Evolutionary conservation across 305 asterid genomes (phyloP).

Genomic region (Salvia sclarea): DNA sequence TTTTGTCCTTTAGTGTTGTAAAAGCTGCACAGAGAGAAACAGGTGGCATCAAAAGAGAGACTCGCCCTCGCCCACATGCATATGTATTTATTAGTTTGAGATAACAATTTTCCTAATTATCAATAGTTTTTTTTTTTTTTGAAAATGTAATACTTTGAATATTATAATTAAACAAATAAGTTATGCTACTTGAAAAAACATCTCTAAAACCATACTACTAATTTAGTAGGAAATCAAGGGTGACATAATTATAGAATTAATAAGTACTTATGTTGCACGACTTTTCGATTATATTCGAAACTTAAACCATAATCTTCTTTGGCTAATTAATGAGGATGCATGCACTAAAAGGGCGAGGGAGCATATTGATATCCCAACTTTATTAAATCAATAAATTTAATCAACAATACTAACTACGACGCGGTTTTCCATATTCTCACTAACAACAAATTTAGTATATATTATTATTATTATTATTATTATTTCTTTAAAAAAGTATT

Average conservation of each 20-base stretch:
- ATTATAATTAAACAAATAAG: too few relatives aligned
- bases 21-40: background rate
- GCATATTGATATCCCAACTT: conserved; percentile 9
- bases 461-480: too few relatives aligned
- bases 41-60: conserved; percentile 9
- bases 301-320: conserved; percentile 20
- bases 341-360: background rate
- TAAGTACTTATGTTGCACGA: background rate
- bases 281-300: background rate
- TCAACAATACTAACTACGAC: conserved; percentile 10
- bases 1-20: too few relatives aligned
- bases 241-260: background rate
- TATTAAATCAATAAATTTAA: background rate
- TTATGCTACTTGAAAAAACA: too few relatives aligned
- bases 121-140: too few relatives aligned
- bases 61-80: background rate
- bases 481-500: too few relatives aligned
- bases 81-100: background rate
- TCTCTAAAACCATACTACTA: too few relatives aligned
- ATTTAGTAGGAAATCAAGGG: too few relatives aligned
- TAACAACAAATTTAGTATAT: background rate
- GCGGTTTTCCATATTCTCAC: conserved; percentile 23
- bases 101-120: background rate
- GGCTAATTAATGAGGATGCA: background rate
- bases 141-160: too few relatives aligned